Evolutionary conservation across 2,329 filamentous ascomycete genomes (phyloP), one percentile per base, ranked within the genome.

Genomic region (Acrocalymma vagum): DNA sequence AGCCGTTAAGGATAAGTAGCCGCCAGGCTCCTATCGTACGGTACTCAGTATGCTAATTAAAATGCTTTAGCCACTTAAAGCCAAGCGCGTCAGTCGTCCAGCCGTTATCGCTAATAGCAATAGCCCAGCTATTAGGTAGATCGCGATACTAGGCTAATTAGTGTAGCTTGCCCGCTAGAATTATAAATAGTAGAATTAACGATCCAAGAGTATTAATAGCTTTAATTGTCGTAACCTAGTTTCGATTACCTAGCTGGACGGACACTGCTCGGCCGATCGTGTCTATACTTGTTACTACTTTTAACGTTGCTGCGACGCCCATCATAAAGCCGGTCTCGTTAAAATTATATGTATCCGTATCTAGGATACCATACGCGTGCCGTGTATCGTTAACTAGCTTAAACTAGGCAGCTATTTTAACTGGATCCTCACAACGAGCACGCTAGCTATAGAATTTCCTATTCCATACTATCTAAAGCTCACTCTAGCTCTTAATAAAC

Each of bases 1-100:
- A 51, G 24, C 66, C 55, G 53, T 74, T 63, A 22, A 74, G 40
- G 34, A 75, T 60, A 11, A 75, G 51, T 4, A 74, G 51, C 14
- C 59, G 41, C 56, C 69, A 63, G 27, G 6, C 26, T 6, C 41
- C 18, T 11, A 44, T 16, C 26, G 18, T 27, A 22, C 28, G 28
- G 13, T 27, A 18, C 28, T 25, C 31, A 27, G 27, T 38, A 30
- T 23, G 21, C 8, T 18, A 17, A 20, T 31, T 32, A 35, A 28
- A 45, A 29, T 35, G 36, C 28, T 45, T 37, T 14, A 37, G 20
- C 28, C 24, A 45, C 28, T 51, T 29, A 10, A 72, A 38, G 17
- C 60, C 55, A 31, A 61, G 58, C 42, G 65, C 29, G 55, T 71
- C 62, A 41, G 42, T 62, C 13, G 61, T 70, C 60, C 38, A 72